A percentile compares a stretch with the other conserved stretches of the same genome.
These are phyloP conservation scores for Phellopilus nigrolimitatus DNA, from an alignment of 1,284 basidiomycete genomes.

Conservation along the genomic window DNA sequence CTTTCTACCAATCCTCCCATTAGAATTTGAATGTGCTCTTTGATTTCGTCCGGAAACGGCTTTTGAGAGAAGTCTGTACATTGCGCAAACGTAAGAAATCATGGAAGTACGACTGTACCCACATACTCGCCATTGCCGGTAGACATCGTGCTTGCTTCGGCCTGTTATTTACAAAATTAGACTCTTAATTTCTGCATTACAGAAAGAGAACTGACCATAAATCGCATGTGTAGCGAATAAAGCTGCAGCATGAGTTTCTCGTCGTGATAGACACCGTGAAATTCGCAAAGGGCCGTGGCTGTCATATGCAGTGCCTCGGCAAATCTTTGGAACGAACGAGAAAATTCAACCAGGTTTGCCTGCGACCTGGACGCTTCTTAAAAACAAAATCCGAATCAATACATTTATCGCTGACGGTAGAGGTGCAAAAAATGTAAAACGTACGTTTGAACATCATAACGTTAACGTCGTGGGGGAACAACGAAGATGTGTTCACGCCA, in stretches of 20 bases:
- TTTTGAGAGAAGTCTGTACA: background rate
- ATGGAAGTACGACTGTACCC: background rate
- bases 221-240: background rate
- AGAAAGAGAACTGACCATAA: background rate
- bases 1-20: constrained; percentile 2
- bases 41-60: background rate
- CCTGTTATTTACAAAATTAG: background rate
- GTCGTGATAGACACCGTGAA: constrained; percentile 6
- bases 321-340: background rate
- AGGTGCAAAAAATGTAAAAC: background rate
- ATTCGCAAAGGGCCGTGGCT: constrained; percentile 3
- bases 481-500: constrained; percentile 2
- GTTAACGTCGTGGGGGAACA: constrained; percentile 2
- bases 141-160: background rate
- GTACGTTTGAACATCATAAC: background rate
- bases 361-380: background rate
- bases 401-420: background rate
- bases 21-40: background rate
- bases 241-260: constrained; percentile 5
- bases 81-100: background rate
- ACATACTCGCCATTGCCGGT: background rate
- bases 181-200: background rate
- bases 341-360: background rate
- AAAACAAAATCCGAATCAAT: background rate
- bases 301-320: constrained; percentile 3